phyloP scores from a whole-genome alignment of 108 stramenopile genomes.

The Pseudonitzschia multiseries region DNA sequence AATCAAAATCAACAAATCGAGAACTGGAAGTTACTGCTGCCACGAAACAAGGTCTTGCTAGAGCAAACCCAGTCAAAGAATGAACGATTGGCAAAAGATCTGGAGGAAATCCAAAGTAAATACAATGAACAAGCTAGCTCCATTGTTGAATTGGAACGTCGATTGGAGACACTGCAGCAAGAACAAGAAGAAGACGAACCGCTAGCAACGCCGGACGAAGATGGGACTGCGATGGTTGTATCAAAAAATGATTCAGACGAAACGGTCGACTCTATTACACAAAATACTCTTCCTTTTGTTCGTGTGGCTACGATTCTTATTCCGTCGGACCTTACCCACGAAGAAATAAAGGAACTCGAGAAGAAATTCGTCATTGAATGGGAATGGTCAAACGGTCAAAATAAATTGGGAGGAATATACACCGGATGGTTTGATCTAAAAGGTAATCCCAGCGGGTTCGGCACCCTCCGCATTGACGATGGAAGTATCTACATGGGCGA shows the following conservation, averaged over 20 bases:
- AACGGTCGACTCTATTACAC: not conserved
- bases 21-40: constrained; percentile 26
- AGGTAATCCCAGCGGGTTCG: constrained; percentile 45
- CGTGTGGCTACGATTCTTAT: not conserved
- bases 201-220: constrained; percentile 4
- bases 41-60: constrained; percentile 32
- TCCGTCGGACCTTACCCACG: constrained; percentile 11
- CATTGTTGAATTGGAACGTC: not conserved
- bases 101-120: not conserved
- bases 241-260: not conserved
- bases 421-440: constrained; percentile 43
- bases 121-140: not conserved
- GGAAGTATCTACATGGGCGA: constrained; percentile 44
- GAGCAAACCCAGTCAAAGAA: constrained; percentile 26
- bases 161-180: not conserved
- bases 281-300: not conserved
- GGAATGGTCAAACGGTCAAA: constrained; percentile 21
- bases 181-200: not conserved
- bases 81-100: not conserved
- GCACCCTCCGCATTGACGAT: constrained; percentile 45
- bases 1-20: constrained; percentile 27
- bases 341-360: not conserved
- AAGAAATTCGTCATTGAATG: constrained; percentile 32
- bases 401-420: constrained; percentile 31
- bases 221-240: not conserved